A percentile compares a stretch with the other conserved stretches of the same genome.
These are phyloP conservation scores for Trichoderma breve DNA, from an alignment of 2,329 filamentous ascomycete genomes.

Conservation along the genomic window DNA sequence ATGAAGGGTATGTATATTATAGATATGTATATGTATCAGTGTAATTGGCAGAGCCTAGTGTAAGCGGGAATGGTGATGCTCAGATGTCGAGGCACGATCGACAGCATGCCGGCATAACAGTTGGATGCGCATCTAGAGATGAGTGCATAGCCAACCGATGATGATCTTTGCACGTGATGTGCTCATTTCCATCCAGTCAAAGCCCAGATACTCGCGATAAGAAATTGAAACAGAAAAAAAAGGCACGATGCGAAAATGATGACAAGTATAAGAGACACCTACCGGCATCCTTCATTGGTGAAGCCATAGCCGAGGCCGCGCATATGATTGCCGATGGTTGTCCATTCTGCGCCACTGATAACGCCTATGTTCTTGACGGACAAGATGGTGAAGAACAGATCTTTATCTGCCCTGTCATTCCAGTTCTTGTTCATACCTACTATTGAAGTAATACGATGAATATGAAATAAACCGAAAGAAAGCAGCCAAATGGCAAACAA, in stretches of 20 bases:
- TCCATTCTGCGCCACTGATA: slow-evolving; percentile 62
- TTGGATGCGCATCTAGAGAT: neutral
- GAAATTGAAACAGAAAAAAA: neutral
- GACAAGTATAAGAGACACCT: slow-evolving; percentile 34
- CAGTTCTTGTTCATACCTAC: slow-evolving; percentile 54
- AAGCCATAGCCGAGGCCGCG: slow-evolving; percentile 58
- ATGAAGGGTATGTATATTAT: neutral
- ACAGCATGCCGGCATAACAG: neutral
- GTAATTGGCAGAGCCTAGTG: neutral
- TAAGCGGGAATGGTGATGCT: neutral
- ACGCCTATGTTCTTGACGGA: slow-evolving; percentile 62
- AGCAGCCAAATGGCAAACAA: neutral
- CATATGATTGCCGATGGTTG: slow-evolving; percentile 61
- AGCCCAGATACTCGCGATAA: neutral
- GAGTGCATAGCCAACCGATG: neutral
- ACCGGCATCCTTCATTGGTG: slow-evolving; percentile 64
- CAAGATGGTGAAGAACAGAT: slow-evolving; percentile 62
- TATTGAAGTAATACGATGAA: neutral
- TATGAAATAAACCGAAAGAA: neutral
- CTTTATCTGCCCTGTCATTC: slow-evolving; percentile 61
- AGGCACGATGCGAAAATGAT: neutral
- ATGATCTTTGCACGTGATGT: neutral
- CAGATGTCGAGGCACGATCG: no score
- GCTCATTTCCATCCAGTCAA: neutral
- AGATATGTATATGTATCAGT: neutral